Evolutionary conservation across 2,329 filamentous ascomycete genomes (phyloP), one percentile per base, ranked within the genome.

Genomic region (Dothistroma pini): DNA sequence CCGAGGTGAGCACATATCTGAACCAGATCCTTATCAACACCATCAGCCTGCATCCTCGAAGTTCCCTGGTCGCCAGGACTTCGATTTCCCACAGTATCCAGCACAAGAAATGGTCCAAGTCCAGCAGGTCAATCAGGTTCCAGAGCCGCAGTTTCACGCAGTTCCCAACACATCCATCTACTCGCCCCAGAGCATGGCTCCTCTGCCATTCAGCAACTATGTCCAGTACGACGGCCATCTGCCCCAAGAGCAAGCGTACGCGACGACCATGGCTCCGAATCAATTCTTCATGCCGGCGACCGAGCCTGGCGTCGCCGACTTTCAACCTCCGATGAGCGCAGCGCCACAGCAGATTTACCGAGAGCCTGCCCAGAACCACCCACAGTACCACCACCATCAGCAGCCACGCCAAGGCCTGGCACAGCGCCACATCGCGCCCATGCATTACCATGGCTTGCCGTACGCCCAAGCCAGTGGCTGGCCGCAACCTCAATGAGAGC

Each of bases 71-170:
- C 56, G 52, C 19, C 62, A 62, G 51, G 59, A 62, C 51, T 66
- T 59, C 49, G 52, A 58, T 22, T 62, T 63, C n/a, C 49, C 58
- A 9, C 62, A 55, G 11, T 63, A 59, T 38, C 65, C 21, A 52
- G 11, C 48, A 51, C 32, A 50, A 56, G 54, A 58, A n/a, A 59
- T 61, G n/a, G 44, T 64, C 4, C 64, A 65, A 29, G 57, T 62
- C 44, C 35, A 66, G 35, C 63, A 65, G 25, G 60, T 63, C 53
- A 29, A 38, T n/a, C 60, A 67, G n/a, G 21, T 63, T 1, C 60
- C 66, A 6, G 64, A 68, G 50, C 66, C 69, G 31, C 63, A 67
- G 29, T 66, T 68, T 35, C 64, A 70, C 14, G 53, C 63, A 8
- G 49, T 66, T 12, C 65, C 66, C 5, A 65, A 47, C 49, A 63